phyloP scores from a whole-genome alignment of 2,329 filamentous ascomycete species.

The Epichloe gansuensis region DNA sequence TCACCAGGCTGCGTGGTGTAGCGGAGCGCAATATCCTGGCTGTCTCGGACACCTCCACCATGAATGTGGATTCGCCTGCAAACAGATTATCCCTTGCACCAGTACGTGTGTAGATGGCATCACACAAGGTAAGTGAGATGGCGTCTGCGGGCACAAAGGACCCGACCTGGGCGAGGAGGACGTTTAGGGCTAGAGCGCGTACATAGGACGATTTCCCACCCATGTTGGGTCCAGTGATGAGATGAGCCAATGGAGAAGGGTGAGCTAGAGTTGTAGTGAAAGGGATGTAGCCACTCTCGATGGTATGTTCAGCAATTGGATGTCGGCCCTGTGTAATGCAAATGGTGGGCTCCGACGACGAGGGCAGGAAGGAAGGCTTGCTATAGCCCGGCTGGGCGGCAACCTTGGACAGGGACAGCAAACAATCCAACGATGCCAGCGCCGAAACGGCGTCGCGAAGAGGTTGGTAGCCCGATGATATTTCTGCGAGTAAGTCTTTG shows the following conservation, averaged over 20 bases:
- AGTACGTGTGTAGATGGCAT: constrained; percentile 91
- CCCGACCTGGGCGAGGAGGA: constrained; percentile 89
- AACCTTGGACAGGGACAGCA: constrained; percentile 74
- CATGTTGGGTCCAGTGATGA: constrained; percentile 97
- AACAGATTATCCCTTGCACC: constrained; percentile 95
- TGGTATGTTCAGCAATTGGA: constrained; percentile 87
- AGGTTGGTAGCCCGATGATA: constrained; percentile 75
- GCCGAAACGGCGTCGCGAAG: constrained; percentile 81
- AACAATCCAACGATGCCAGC: constrained; percentile 78
- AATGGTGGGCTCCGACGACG: constrained; percentile 54
- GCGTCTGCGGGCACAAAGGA: constrained; percentile 79
- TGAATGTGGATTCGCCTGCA: constrained; percentile 89
- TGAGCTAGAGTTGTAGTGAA: constrained; percentile 69
- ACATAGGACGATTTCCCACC: constrained; percentile 98
- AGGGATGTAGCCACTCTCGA: constrained; percentile 79
- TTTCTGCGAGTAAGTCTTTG: constrained; percentile 53
- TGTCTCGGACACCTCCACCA: constrained; percentile 94
- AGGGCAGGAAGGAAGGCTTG: constrained; percentile 56
- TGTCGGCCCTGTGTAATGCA: constrained; percentile 58
- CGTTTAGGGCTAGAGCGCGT: constrained; percentile 78
- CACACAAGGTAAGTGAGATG: constrained; percentile 66
- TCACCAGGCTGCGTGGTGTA: constrained; percentile 71
- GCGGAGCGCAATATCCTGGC: constrained; percentile 82
- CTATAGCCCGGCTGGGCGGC: constrained; percentile 79
- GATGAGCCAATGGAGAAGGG: constrained; percentile 56